phyloP scores from a whole-genome alignment of 345 rosid genomes.

The Syzygium aromaticum region DNA sequence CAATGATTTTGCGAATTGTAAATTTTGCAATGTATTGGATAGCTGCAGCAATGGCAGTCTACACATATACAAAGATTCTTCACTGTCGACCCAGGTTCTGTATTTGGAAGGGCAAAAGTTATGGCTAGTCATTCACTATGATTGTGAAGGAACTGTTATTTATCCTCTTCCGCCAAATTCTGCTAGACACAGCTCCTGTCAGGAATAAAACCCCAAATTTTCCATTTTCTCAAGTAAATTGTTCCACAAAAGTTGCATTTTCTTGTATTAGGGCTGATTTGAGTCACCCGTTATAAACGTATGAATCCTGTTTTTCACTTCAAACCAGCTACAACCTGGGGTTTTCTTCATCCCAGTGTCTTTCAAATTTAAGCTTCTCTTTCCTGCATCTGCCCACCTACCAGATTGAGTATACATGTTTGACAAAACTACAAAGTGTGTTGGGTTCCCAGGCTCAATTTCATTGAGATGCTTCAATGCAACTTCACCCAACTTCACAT shows the following conservation, averaged over 20 bases:
- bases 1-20: background rate
- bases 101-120: background rate
- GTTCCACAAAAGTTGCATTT: background rate
- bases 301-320: constrained; percentile 2
- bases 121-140: constrained; percentile 3
- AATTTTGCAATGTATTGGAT: constrained; percentile 3
- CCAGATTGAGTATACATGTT: constrained; percentile 26
- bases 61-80: constrained; percentile 2
- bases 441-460: constrained; percentile 45
- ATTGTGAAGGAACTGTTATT: background rate
- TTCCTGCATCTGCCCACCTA: constrained; percentile 32
- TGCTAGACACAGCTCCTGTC: constrained; percentile 3
- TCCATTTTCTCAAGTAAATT: constrained; percentile 1
- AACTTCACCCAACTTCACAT: constrained; percentile 36
- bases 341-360: constrained; percentile 20
- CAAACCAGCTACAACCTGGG: constrained; percentile 53
- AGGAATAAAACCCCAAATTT: background rate
- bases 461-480: constrained; percentile 34
- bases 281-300: constrained; percentile 1
- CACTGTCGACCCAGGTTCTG: constrained; percentile 3
- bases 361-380: constrained; percentile 20
- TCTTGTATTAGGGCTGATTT: background rate
- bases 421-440: constrained; percentile 28
- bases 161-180: constrained; percentile 7
- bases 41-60: background rate